phyloP scores from a whole-genome alignment of 345 rosid species.

The Pistacia vera region DNA sequence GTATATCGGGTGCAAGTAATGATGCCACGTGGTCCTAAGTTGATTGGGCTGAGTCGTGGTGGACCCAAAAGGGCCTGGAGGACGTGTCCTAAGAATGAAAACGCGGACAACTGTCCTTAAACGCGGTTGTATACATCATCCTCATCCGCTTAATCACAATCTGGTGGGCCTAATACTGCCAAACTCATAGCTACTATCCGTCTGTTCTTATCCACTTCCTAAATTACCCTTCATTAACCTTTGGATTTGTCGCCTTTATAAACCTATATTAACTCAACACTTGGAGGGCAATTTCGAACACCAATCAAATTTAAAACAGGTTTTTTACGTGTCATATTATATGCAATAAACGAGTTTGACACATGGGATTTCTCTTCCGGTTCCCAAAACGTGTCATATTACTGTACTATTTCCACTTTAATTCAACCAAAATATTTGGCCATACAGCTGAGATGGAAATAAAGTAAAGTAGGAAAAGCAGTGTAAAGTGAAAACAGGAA shows the following conservation, averaged over 20 bases:
- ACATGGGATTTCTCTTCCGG: not conserved
- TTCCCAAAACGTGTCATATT: no score
- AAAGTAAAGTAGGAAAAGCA: no score
- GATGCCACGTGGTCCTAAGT: constrained; percentile 9
- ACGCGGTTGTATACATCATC: constrained; percentile 33
- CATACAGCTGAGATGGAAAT: no score
- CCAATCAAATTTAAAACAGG: not conserved
- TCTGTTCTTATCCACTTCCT: constrained; percentile 24
- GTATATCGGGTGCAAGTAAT: not conserved
- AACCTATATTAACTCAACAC: no score
- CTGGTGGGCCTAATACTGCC: constrained; percentile 21
- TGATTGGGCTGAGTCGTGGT: not conserved
- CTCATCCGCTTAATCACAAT: not conserved
- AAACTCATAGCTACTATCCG: not conserved
- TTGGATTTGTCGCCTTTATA: not conserved
- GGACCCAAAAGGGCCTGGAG: constrained; percentile 5
- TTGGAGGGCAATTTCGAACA: constrained; percentile 17
- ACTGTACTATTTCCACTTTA: no score
- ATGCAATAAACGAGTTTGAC: not conserved
- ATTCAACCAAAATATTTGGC: no score
- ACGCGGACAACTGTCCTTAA: constrained; percentile 34
- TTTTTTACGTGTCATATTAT: not conserved
- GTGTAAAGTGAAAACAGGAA: no score
- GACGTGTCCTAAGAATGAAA: not conserved
- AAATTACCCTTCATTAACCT: constrained; percentile 22